Base-by-base conservation (phyloP, 768 basidiomycete species). In the Neoboletus subvelutipes region DNA sequence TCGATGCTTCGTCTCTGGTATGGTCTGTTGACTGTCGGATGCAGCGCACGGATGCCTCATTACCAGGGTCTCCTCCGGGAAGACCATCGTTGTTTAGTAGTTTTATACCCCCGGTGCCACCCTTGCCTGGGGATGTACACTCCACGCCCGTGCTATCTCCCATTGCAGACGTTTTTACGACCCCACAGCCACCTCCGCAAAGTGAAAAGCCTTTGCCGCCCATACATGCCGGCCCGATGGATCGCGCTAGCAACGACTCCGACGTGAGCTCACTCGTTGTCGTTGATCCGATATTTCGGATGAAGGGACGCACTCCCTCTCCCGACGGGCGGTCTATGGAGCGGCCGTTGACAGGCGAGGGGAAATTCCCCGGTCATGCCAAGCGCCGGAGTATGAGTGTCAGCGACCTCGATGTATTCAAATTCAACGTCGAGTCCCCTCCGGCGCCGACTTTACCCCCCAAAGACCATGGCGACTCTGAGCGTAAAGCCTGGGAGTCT, bases 381-480 rank as follows among this genome's bases (percentile, higher is more conserved):
- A 85, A 87, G 62, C 81, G 87, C 62, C 76, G 89, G 57, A 90
- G 88, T 66, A 82, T 86, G 81, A 91, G 89, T 61, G 82, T 88
- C 50, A 81, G 86, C 50, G 83, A 88, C 65, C 78, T 79, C 8
- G 87, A 88, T 39, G 62, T 81, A 48, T 79, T 82, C 67, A 79
- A 78, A 59, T 67, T 74, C 3, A 69, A 76, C 56, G 53, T 73
- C 2, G 67, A 76, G 45, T 62, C 76, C 22, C 69, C 77, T 36
- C 64, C 77, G 7, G 59, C 72, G 17, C 73, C 74, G 47, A 71
- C 74, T 7, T 75, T 78, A 26, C 61, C 74, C 40, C 67, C 76
- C 48, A 72, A 69, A 56, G 66, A 68, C 65, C 47, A 47, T 29
- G 52, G 50, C 42, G 46, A 62, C 17, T 58, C 62, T 26, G 71